Base-by-base conservation (phyloP, 2,329 filamentous ascomycete genomes). In the Verticillium zaregamsianum region DNA sequence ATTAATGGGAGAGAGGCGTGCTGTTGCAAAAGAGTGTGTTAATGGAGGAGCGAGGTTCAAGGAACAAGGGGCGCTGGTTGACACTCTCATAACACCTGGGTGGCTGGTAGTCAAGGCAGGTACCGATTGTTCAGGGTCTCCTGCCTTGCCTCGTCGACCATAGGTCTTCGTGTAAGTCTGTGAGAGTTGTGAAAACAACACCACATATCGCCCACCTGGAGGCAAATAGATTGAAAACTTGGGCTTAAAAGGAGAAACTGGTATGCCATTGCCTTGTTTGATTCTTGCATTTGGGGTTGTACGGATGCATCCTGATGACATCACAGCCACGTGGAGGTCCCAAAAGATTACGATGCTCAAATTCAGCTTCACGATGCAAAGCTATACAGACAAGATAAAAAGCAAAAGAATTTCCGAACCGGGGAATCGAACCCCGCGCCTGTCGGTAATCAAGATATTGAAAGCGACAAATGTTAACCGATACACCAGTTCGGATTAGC, bases 381-480 rank as follows among this genome's bases (percentile, higher is more conserved):
- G 45, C n/a, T 49, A 23, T 6, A 9, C 5, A 49, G 9, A n/a
- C 45, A 23, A 49, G 12, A 49, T 49, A 5, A 49, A 49, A 23
- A 3, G 9, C 9, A 49, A 49, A 49, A 49, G 4, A n/a, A 17
- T 3, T 59, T 59, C 58, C 58, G 58, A 49, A 54, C 28, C 58
- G 28, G 58, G 58, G 58, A 59, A 54, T 59, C 45, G 58, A 59
- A 59, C 58, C 58, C 58, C 28, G 58, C 32, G 58, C 58, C 32
- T 49, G 25, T 52, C 39, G 58, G 58, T 6, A 11, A 15, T 59
- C 49, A 23, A 14, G 20, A 28, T 7, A 25, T 25, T 59, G 58
- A 59, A 59, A 59, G 39, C 58, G 39, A 52, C 25, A 49, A 33
- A 59, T 59, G 58, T 59, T 59, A 54, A 59, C 58, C 58, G 45